A percentile compares a stretch with the other conserved stretches of the same genome.
Conservation (phyloP, 1,284 basidiomycete genomes). For the Xerocomus amazonicus region DNA sequence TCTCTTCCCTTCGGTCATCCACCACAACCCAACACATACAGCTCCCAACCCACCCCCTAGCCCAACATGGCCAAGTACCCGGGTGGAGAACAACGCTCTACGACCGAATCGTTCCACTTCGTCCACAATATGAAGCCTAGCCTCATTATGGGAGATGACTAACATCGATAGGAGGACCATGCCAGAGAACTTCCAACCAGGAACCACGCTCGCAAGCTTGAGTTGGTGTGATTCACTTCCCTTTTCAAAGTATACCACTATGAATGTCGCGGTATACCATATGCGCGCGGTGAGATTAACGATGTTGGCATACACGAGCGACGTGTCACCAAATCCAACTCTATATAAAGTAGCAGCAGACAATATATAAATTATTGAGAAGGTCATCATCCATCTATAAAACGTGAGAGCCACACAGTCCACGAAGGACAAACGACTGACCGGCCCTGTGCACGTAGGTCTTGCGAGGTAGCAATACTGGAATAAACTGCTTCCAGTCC, state of each 20-base stretch:
- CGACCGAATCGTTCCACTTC: slow-evolving; percentile 27
- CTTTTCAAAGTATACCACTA: slow-evolving; percentile 35
- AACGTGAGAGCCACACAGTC: neutral
- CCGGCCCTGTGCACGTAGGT: slow-evolving; percentile 64
- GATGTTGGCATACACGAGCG: slow-evolving; percentile 75
- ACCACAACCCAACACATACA: slow-evolving; percentile 45
- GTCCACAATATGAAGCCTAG: slow-evolving; percentile 21
- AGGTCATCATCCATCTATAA: slow-evolving; percentile 63
- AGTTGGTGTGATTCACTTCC: slow-evolving; percentile 23
- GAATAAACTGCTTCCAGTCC: slow-evolving; percentile 86
- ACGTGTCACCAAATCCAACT: slow-evolving; percentile 57
- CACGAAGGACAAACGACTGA: slow-evolving; percentile 32
- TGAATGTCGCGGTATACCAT: slow-evolving; percentile 45
- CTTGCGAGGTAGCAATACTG: slow-evolving; percentile 63
- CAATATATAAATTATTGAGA: slow-evolving; percentile 58
- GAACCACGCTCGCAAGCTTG: slow-evolving; percentile 31
- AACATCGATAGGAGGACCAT: slow-evolving; percentile 32
- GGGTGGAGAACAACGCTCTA: slow-evolving; percentile 30
- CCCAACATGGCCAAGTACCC: slow-evolving; percentile 39
- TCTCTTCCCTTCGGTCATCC: slow-evolving; percentile 35
- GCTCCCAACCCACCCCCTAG: slow-evolving; percentile 41
- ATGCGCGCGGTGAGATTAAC: slow-evolving; percentile 60
- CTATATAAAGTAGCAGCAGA: slow-evolving; percentile 50
- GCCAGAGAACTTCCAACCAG: slow-evolving; percentile 33
- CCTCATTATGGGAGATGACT: slow-evolving; percentile 26